phyloP scores from a whole-genome alignment of 2,329 filamentous ascomycete genomes.

The Chrysosphaeria jannelii region DNA sequence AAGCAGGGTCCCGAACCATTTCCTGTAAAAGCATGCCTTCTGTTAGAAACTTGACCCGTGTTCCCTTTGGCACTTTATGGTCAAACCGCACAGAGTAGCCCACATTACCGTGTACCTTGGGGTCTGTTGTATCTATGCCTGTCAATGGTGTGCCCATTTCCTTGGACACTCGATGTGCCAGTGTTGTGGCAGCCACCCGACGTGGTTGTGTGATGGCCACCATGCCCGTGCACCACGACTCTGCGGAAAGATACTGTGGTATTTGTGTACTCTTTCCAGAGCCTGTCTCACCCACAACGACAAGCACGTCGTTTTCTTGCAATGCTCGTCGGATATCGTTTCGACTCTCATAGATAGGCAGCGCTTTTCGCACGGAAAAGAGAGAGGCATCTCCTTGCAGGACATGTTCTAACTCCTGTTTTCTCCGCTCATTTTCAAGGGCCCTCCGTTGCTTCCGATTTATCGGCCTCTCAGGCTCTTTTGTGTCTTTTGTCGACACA shows the following conservation, averaged over 20 bases:
- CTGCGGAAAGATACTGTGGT: slow-evolving; percentile 56
- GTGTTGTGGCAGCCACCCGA: slow-evolving; percentile 71
- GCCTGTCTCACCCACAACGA: slow-evolving; percentile 80
- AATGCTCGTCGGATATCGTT: slow-evolving; percentile 31
- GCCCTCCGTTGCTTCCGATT: slow-evolving; percentile 1
- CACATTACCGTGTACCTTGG: slow-evolving; percentile 23
- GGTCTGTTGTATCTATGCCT: neutral
- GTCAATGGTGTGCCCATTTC: slow-evolving; percentile 31
- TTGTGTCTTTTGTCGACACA: neutral
- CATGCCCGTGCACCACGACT: slow-evolving; percentile 65
- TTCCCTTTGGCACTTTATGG: slow-evolving; percentile 51
- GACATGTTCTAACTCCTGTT: neutral
- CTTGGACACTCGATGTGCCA: slow-evolving; percentile 63
- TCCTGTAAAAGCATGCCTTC: slow-evolving; percentile 94
- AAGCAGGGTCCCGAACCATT: slow-evolving; percentile 53
- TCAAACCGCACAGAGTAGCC: slow-evolving; percentile 94
- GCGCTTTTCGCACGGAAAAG: slow-evolving; percentile 23
- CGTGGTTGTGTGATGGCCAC: slow-evolving; percentile 88
- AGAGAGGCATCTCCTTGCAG: slow-evolving; percentile 3
- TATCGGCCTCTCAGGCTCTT: neutral
- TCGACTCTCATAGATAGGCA: slow-evolving; percentile 57
- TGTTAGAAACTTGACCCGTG: slow-evolving; percentile 74
- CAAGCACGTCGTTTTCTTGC: slow-evolving; percentile 28
- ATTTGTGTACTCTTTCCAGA: slow-evolving; percentile 94
- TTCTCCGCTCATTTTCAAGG: neutral